These are phyloP conservation scores for Phytophthora crassamura DNA, from an alignment of 352 stramenopile species.

Conservation along the genomic window DNA sequence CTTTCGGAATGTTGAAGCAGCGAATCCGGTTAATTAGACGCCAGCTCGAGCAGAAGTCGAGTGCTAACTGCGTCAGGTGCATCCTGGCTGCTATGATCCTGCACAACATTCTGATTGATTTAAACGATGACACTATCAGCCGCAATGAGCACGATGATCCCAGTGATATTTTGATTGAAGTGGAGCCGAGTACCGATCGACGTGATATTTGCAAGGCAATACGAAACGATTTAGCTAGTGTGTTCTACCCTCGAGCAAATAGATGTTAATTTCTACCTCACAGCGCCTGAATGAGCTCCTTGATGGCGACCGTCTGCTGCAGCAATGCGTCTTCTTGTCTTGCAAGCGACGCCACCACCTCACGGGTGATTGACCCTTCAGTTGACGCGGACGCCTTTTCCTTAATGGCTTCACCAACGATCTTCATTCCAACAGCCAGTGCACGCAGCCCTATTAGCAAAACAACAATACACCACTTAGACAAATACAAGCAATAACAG, in stretches of 20 bases:
- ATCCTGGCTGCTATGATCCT: slow-evolving; percentile 9
- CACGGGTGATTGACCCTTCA: background rate
- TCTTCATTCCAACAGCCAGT: background rate
- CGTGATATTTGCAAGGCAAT: slow-evolving; percentile 1
- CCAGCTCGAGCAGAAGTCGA: slow-evolving; percentile 7
- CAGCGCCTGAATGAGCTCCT: background rate
- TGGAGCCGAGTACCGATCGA: background rate
- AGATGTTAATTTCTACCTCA: background rate
- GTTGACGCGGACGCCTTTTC: background rate
- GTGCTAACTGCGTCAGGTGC: background rate
- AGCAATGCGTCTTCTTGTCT: slow-evolving; percentile 5
- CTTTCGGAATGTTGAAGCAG: slow-evolving; percentile 11
- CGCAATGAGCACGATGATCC: background rate
- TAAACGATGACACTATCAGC: slow-evolving; percentile 3
- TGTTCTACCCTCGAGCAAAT: too few species aligned
- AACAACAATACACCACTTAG: too few species aligned
- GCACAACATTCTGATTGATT: slow-evolving; percentile 2
- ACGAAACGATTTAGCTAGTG: background rate
- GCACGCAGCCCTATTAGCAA: slow-evolving; percentile 7
- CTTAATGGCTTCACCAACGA: slow-evolving; percentile 3
- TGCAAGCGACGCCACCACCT: background rate
- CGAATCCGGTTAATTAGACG: background rate
- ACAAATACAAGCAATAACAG: too few species aligned
- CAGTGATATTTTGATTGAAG: background rate
- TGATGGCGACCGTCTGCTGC: slow-evolving; percentile 3